phyloP scores from a whole-genome alignment of 2,329 filamentous ascomycete species.

The Ceratocystis huliohia region DNA sequence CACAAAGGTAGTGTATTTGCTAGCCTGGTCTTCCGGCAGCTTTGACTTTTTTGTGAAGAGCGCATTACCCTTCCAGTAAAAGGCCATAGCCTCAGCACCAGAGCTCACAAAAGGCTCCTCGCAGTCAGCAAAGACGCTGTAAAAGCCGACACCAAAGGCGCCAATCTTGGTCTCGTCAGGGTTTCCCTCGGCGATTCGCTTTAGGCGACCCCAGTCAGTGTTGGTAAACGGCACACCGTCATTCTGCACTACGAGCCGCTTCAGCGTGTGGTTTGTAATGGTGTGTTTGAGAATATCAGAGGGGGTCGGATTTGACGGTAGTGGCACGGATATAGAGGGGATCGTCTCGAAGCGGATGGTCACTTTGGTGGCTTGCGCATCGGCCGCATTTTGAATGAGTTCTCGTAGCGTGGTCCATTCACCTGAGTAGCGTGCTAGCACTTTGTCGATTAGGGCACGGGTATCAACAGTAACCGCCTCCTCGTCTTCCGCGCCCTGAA shows the following conservation, averaged over 20 bases:
- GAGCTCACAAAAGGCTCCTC: constrained; percentile 96
- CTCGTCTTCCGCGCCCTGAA: constrained; percentile 77
- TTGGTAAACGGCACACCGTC: constrained; percentile 77
- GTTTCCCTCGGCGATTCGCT: constrained; percentile 97
- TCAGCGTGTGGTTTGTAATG: constrained; percentile 72
- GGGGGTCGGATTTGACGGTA: constrained; percentile 50
- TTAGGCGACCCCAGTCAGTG: constrained; percentile 85
- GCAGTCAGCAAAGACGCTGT: constrained; percentile 95
- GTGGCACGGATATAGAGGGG: constrained; percentile 66
- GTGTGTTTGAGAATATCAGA: constrained; percentile 70
- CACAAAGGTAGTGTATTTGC: constrained; percentile 74
- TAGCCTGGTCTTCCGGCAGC: constrained; percentile 53
- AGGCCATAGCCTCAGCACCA: constrained; percentile 85
- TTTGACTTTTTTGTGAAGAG: constrained; percentile 81
- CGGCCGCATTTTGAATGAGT: constrained; percentile 95
- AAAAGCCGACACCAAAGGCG: constrained; percentile 96
- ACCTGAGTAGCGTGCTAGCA: constrained; percentile 87
- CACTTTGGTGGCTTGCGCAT: constrained; percentile 82
- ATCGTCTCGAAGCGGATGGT: constrained; percentile 85
- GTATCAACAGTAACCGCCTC: constrained; percentile 98
- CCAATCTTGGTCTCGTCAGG: constrained; percentile 98
- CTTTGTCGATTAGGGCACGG: constrained; percentile 91
- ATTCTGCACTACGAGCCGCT: constrained; percentile 80
- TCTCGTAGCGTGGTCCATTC: constrained; percentile 88
- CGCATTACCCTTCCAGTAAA: constrained; percentile 99